Evolutionary conservation across 768 basidiomycete species (phyloP).

Genomic region (Rossbeevera mucosa): DNA sequence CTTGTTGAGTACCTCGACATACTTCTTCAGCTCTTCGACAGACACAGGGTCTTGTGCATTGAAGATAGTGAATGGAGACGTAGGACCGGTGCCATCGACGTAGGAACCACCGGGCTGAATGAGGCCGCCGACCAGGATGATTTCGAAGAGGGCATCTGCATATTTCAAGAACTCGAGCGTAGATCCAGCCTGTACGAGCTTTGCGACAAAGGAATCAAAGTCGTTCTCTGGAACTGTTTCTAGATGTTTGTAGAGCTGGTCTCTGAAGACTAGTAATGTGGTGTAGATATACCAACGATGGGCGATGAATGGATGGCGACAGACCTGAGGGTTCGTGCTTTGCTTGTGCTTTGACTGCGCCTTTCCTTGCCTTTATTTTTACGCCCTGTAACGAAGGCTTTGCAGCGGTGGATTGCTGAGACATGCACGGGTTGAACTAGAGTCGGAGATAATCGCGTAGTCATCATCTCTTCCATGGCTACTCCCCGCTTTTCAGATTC

Average conservation of each 20-base stretch:
- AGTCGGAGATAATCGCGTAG: constrained; percentile 25
- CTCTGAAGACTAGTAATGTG: constrained; percentile 86
- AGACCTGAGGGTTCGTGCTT: constrained; percentile 90
- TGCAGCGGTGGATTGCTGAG: constrained; percentile 77
- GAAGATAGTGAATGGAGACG: constrained; percentile 86
- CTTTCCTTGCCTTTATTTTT: constrained; percentile 89
- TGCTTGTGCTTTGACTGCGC: constrained; percentile 86
- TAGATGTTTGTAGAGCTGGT: constrained; percentile 87
- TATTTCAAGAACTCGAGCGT: constrained; percentile 96
- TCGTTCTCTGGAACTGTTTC: constrained; percentile 76
- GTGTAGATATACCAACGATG: constrained; percentile 11
- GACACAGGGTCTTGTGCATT: constrained; percentile 74
- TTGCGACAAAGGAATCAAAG: constrained; percentile 76
- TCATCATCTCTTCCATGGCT: constrained; percentile 15
- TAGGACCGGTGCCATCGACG: constrained; percentile 80
- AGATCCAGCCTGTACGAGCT: constrained; percentile 87
- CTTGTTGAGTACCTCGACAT: constrained; percentile 92
- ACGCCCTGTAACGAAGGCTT: constrained; percentile 93
- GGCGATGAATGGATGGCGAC: too few species aligned
- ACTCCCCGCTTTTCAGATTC: constrained; percentile 47
- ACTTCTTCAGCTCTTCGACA: constrained; percentile 85
- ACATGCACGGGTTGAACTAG: constrained; percentile 68
- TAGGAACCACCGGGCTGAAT: constrained; percentile 94
- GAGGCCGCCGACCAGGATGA: constrained; percentile 91
- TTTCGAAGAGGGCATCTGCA: constrained; percentile 94